Conservation (phyloP, 768 basidiomycete genomes). For the Naganishia onofrii region DNA sequence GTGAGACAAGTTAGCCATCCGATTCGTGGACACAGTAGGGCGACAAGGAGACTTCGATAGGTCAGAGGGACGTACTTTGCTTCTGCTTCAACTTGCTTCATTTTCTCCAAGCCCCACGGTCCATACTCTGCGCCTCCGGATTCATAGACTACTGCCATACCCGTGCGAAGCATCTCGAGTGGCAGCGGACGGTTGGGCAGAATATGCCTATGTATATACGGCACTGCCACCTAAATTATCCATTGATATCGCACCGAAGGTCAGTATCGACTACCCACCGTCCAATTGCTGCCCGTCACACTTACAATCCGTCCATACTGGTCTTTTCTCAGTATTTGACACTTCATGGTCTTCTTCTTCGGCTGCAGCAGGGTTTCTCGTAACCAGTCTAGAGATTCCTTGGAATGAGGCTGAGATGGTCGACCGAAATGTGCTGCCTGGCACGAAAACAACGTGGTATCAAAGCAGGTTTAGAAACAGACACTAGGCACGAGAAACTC, state of each 20-base stretch:
- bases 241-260: conserved; percentile 9
- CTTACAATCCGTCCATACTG: conserved; percentile 79
- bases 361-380: conserved; percentile 52
- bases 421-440: conserved; percentile 82
- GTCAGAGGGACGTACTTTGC: conserved; percentile 63
- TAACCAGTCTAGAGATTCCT: conserved; percentile 69
- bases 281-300: conserved; percentile 29
- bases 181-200: conserved; percentile 62
- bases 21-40: neutral
- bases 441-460: too few species aligned
- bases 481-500: too few species aligned
- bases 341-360: conserved; percentile 63
- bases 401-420: conserved; percentile 68
- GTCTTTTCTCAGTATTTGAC: conserved; percentile 71
- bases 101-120: conserved; percentile 63
- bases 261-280: neutral
- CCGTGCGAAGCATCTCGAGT: conserved; percentile 73
- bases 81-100: conserved; percentile 62
- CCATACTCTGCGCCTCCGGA: conserved; percentile 80
- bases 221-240: conserved; percentile 64
- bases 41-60: neutral
- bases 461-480: neutral
- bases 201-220: conserved; percentile 59
- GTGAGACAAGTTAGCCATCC: neutral
- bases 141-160: conserved; percentile 72